Percentiles rank a stretch among this genome's conserved stretches.
These are phyloP conservation scores for Lepiota subincarnata DNA, from an alignment of 768 basidiomycete genomes.

Conservation along the genomic window DNA sequence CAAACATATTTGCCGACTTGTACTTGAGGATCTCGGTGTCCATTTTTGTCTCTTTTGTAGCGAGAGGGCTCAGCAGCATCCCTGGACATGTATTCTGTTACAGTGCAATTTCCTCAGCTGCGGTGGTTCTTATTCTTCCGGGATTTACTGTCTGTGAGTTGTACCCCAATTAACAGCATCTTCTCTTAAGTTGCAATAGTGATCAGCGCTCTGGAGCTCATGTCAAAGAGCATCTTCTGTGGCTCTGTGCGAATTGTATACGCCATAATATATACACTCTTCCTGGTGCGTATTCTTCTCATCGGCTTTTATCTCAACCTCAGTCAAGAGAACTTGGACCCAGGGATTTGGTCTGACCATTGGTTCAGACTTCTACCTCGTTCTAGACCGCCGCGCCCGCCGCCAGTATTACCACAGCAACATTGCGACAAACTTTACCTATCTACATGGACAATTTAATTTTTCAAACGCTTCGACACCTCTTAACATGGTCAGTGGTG, in stretches of 20 bases:
- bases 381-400: conserved; percentile 59
- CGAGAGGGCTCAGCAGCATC: conserved; percentile 74
- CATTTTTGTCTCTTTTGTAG: conserved; percentile 79
- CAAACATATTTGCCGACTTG: neutral
- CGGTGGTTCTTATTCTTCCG: conserved; percentile 86
- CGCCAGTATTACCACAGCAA: conserved; percentile 46
- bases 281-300: conserved; percentile 45
- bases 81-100: conserved; percentile 80
- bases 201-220: conserved; percentile 74
- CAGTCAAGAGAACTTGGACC: neutral
- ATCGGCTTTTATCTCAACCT: neutral
- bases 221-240: conserved; percentile 76
- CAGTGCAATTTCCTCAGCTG: conserved; percentile 84
- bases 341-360: conserved; percentile 84
- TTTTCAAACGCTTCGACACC: conserved; percentile 43
- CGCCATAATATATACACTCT: conserved; percentile 82
- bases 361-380: conserved; percentile 76
- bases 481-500: conserved; percentile 32
- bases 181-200: conserved; percentile 38
- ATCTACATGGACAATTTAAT: conserved; percentile 52
- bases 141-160: conserved; percentile 77
- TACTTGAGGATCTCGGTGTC: conserved; percentile 70
- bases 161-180: conserved; percentile 2
- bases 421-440: conserved; percentile 33
- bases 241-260: conserved; percentile 83